phyloP scores from a whole-genome alignment of 2,329 filamentous ascomycete genomes.

The Fonsecaea pedrosoi region DNA sequence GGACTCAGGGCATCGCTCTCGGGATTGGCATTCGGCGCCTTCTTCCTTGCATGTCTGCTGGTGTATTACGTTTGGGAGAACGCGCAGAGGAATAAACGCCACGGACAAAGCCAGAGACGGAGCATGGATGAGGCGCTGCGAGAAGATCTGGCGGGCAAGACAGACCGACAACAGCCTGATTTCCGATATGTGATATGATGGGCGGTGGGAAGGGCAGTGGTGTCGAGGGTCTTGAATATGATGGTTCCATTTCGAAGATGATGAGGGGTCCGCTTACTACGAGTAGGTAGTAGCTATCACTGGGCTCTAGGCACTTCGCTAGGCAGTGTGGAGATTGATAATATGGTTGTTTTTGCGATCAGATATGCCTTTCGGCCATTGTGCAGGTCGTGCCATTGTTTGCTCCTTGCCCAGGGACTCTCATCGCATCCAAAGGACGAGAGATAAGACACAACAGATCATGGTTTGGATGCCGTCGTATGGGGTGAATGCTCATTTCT shows the following conservation, averaged over 20 bases:
- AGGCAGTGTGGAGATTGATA: not conserved
- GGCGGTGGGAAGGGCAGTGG: not conserved
- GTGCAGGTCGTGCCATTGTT: no score
- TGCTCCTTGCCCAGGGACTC: no score
- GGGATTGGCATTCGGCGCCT: conserved; percentile 43
- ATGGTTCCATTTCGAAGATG: not conserved
- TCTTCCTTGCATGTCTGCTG: conserved; percentile 44
- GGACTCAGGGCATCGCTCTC: conserved; percentile 46
- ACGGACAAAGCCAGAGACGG: conserved; percentile 41
- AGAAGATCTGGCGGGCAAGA: conserved; percentile 46
- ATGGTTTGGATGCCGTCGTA: not conserved
- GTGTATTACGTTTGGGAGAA: conserved; percentile 46
- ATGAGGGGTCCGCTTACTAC: not conserved
- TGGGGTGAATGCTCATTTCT: conserved; percentile 25
- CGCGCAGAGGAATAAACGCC: conserved; percentile 41
- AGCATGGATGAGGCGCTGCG: conserved; percentile 42
- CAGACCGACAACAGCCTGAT: conserved; percentile 46
- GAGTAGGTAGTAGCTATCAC: no score
- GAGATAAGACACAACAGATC: no score
- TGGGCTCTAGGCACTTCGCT: not conserved
- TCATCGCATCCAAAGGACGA: no score
- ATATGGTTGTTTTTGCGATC: not conserved
- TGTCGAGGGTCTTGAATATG: not conserved
- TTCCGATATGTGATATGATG: conserved; percentile 47
- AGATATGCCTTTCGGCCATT: no score